phyloP scores from a whole-genome alignment of 2,329 filamentous ascomycete genomes.

The Colletotrichum theobromicola region DNA sequence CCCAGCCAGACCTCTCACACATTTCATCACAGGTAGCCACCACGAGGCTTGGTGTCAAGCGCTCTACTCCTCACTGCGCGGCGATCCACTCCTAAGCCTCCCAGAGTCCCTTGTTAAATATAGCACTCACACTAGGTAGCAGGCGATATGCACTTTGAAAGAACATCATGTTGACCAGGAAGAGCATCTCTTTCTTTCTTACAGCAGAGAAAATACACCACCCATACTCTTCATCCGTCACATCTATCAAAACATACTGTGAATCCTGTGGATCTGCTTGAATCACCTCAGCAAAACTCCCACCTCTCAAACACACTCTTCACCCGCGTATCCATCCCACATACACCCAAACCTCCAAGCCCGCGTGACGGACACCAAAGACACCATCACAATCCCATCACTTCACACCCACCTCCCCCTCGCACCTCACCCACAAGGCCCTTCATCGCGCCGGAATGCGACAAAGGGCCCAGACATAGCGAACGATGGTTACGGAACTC shows the following conservation, averaged over 20 bases:
- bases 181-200: fast-evolving
- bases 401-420: too few relatives aligned
- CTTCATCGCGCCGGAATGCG: background rate
- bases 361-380: background rate
- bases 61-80: background rate
- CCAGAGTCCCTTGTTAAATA: background rate
- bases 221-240: too few relatives aligned
- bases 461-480: background rate
- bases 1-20: background rate
- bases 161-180: fast-evolving
- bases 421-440: too few relatives aligned
- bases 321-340: background rate
- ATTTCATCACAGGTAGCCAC: too few relatives aligned
- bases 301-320: background rate
- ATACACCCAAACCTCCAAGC: background rate
- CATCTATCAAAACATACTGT: too few relatives aligned
- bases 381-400: background rate
- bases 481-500: background rate
- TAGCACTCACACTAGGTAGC: background rate
- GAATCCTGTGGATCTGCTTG: background rate
- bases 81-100: too few relatives aligned
- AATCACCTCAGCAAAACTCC: fast-evolving
- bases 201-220: background rate
- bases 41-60: too few relatives aligned
- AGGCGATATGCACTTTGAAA: background rate